phyloP scores from a whole-genome alignment of 1,139 yeast species.

The Zygosaccharomyces sapae region DNA sequence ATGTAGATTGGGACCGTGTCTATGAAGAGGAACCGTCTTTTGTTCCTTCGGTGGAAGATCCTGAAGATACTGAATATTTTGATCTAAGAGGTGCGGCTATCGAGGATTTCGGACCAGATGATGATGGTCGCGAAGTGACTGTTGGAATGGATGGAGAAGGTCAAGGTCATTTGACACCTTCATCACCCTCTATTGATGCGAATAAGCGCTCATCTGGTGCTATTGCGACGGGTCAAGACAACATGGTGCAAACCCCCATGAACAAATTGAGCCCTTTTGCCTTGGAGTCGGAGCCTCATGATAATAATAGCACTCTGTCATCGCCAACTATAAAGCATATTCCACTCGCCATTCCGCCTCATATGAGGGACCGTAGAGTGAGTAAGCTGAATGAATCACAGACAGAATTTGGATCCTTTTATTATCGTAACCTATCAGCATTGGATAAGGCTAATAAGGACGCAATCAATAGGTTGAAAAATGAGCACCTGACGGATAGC shows the following conservation, averaged over 20 bases:
- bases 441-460: slow-evolving; percentile 93
- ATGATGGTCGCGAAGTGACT: slow-evolving; percentile 39
- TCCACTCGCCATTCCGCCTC: slow-evolving; percentile 52
- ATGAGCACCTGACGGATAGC: slow-evolving; percentile 62
- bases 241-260: slow-evolving; percentile 21
- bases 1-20: slow-evolving; percentile 69
- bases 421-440: slow-evolving; percentile 82
- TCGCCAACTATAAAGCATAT: slow-evolving; percentile 37
- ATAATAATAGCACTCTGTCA: slow-evolving; percentile 17
- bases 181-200: slow-evolving; percentile 7
- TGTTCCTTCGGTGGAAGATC: slow-evolving; percentile 73
- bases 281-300: slow-evolving; percentile 26
- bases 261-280: slow-evolving; percentile 33
- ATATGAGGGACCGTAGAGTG: slow-evolving; percentile 60
- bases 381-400: slow-evolving; percentile 65
- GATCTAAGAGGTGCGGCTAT: slow-evolving; percentile 84
- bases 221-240: slow-evolving; percentile 29
- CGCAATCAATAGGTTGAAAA: slow-evolving; percentile 78
- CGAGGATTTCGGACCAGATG: slow-evolving; percentile 56
- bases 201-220: slow-evolving; percentile 12
- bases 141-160: slow-evolving; percentile 13
- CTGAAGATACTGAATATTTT: slow-evolving; percentile 88
- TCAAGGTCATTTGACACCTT: slow-evolving; percentile 8
- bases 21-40: slow-evolving; percentile 78
- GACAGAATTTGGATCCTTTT: slow-evolving; percentile 89